Conservation (phyloP, 495 filamentous ascomycete species). For the Rhypophila decipiens region DNA sequence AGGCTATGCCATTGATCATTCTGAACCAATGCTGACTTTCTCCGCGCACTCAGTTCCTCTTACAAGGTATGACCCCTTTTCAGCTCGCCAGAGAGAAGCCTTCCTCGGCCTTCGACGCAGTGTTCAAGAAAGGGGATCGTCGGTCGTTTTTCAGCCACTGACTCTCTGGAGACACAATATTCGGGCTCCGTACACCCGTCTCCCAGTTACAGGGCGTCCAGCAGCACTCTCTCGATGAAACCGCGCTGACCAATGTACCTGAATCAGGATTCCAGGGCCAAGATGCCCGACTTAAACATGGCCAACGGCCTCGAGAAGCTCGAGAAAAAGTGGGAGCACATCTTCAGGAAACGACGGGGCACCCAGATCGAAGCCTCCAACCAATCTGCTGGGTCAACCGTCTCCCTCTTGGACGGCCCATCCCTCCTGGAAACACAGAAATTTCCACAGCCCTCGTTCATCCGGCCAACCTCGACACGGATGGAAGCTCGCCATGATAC, state of each 20-base stretch:
- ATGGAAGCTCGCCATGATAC: slow-evolving; percentile 42
- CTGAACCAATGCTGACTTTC: background rate
- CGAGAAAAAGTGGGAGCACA: slow-evolving; percentile 19
- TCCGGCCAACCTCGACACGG: slow-evolving; percentile 37
- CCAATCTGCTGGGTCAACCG: no score
- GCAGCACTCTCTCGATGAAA: no score
- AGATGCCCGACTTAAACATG: slow-evolving; percentile 10
- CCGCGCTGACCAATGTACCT: no score
- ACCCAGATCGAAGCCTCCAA: no score
- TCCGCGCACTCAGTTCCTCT: background rate
- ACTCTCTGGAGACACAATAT: background rate
- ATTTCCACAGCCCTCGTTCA: slow-evolving; percentile 42
- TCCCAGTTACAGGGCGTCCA: background rate
- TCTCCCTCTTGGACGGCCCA: no score
- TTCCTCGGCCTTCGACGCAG: background rate
- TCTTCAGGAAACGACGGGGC: no score
- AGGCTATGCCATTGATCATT: no score
- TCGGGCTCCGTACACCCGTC: background rate
- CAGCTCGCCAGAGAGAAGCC: background rate
- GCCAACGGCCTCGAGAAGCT: slow-evolving; percentile 18
- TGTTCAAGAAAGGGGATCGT: background rate
- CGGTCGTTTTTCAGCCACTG: no score
- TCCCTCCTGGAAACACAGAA: slow-evolving; percentile 12
- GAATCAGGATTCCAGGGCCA: no score
- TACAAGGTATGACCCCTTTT: background rate